Evolutionary conservation across 2,329 filamentous ascomycete species (phyloP).

Genomic region (Scytalidium lignicola): DNA sequence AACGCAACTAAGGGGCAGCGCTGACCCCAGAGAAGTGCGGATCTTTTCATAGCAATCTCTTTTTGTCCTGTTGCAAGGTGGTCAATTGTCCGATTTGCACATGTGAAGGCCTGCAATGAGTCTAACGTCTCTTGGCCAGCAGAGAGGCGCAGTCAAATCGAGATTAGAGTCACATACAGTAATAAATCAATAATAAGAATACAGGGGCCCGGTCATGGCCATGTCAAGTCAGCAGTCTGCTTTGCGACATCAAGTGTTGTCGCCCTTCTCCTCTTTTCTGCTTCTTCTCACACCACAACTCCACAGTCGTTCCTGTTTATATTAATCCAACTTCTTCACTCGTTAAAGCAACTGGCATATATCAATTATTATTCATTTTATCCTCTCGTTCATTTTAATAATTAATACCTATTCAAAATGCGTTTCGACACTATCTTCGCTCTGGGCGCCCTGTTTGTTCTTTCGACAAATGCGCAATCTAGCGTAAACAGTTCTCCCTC

Average conservation of each 20-base stretch:
- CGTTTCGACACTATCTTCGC: conserved; percentile 10
- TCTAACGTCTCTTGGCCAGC: not conserved
- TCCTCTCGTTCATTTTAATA: conserved; percentile 1
- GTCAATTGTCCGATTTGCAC: not conserved
- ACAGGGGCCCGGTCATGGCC: no score
- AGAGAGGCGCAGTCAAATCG: not conserved
- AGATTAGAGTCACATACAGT: not conserved
- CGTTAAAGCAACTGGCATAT: not conserved
- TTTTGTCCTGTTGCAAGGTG: not conserved
- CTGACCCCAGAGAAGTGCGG: no score
- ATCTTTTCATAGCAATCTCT: no score
- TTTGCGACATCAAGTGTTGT: no score
- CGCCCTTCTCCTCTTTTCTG: no score
- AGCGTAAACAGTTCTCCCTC: not conserved
- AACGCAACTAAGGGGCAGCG: no score
- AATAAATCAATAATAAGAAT: no score
- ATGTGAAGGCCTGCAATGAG: not conserved
- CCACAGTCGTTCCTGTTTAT: no score
- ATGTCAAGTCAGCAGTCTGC: no score
- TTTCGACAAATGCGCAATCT: conserved; percentile 6
- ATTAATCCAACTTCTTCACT: no score
- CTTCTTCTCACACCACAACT: no score
- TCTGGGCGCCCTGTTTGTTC: conserved; percentile 4
- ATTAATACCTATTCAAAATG: conserved; percentile 10
- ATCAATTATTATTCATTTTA: not conserved